Base-by-base conservation (phyloP, 352 stramenopile genomes). In the Pythium oligandrum region DNA sequence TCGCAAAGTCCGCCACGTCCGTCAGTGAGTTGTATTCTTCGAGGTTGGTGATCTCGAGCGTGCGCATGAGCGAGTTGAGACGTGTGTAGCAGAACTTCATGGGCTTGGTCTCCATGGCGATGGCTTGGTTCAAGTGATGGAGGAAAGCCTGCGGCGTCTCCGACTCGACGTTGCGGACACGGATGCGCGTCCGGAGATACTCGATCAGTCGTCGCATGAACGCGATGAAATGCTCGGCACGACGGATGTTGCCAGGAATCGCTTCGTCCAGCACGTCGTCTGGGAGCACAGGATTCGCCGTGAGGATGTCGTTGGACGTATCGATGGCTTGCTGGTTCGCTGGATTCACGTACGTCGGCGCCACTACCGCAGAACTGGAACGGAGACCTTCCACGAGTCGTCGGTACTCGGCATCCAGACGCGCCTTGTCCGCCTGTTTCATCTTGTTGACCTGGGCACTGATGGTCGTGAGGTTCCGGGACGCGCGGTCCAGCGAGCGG, bases 171-270 rank as follows among this genome's bases (percentile, higher is more conserved):
- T 96, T 93, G 11, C 79, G 65, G 57, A 97, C 75, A 32, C 70
- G 66, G 34, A 96, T 87, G 2, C 82, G 75, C 42, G 79, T 77
- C 10, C 88, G 78, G n/a, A 97, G 59, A 63, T 98, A 96, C 59
- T 98, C 93, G 44, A 98, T 94, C 40, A 99, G 83, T 26, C 98
- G 96, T 32, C 96, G 87, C 84, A 99, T 95, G 59, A 99, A 98
- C 3, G 83, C 85, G 49, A 99, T 76, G 63, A 99, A 99, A 61
- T 99, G 96, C 61, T 99, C 97, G 0, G 97, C 97, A 30, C 95
- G 83, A 46, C 96, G 87, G 68, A 99, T 99, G 62, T 99, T 99
- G 10, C 97, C 96, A 0, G 96, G 96, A 44, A 99, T 97, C 10
- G 92, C 91, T 72, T 99, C 96, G 60, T 98, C 90, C 38, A 98